Evolutionary conservation across 306 rosid species (phyloP).

Genomic region (Fragaria ananassa): DNA sequence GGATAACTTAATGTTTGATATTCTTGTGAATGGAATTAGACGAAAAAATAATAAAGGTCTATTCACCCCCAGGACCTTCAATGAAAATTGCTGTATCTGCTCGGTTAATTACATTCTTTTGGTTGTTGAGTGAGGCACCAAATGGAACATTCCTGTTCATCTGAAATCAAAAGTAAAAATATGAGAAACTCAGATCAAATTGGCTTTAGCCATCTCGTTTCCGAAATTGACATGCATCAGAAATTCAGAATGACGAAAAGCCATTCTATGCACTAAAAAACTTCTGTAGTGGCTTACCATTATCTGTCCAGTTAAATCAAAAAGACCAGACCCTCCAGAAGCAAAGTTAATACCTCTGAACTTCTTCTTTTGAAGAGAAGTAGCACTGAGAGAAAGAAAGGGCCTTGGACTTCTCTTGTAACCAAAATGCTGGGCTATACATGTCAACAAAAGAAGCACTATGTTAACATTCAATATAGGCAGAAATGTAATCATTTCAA

Average conservation of each 20-base stretch:
- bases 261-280: not conserved
- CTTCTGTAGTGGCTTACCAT: not conserved
- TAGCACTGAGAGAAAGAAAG: constrained; percentile 18
- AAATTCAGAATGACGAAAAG: not conserved
- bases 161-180: no score
- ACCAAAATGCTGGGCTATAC: constrained; percentile 19
- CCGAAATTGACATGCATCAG: no score
- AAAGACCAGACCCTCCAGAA: constrained; percentile 31
- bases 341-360: constrained; percentile 33
- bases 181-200: no score
- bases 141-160: not conserved
- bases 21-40: no score
- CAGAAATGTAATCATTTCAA: not conserved
- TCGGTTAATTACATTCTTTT: constrained; percentile 20
- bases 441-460: not conserved
- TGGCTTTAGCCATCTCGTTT: no score
- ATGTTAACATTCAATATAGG: not conserved
- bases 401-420: constrained; percentile 25
- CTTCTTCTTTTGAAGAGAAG: not conserved
- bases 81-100: constrained; percentile 23
- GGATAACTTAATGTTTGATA: no score
- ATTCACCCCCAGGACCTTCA: no score
- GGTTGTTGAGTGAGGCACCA: not conserved
- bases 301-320: constrained; percentile 24
- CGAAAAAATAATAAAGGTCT: no score